Percentiles rank a stretch among this genome's conserved stretches.
Evolutionary conservation across 2,329 filamentous ascomycete species (phyloP).

Genomic region (Aspergillus fumigatiaffinis): DNA sequence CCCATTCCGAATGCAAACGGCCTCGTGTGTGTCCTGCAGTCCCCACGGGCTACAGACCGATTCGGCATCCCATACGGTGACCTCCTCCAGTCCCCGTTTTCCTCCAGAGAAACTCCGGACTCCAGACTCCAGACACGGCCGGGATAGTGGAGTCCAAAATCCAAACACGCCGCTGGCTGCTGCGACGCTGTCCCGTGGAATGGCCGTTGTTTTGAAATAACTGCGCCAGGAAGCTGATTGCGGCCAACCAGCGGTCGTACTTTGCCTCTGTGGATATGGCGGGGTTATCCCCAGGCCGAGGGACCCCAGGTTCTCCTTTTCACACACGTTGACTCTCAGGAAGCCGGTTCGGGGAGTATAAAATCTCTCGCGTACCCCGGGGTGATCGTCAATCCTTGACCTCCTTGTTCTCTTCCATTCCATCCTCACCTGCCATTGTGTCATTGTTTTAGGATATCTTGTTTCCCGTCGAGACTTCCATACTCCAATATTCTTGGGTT

Average conservation of each 20-base stretch:
- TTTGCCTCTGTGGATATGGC: not conserved
- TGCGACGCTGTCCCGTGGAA: not conserved
- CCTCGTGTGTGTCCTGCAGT: not conserved
- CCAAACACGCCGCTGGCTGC: too few relatives aligned
- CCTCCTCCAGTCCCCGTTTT: conserved; percentile 4
- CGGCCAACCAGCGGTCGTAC: not conserved
- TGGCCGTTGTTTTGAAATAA: not conserved
- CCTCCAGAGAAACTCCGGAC: not conserved
- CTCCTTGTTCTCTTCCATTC: not conserved
- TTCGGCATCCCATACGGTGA: not conserved
- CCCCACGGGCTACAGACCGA: not conserved
- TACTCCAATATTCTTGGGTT: not conserved
- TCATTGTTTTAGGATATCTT: not conserved
- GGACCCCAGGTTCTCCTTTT: conserved; percentile 2
- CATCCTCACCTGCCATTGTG: not conserved
- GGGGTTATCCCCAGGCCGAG: not conserved
- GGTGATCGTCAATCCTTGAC: not conserved
- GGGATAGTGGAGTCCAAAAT: not conserved
- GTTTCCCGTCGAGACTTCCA: not conserved
- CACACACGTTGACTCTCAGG: not conserved
- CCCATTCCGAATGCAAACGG: not conserved
- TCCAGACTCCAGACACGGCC: not conserved
- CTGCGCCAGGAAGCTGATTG: not conserved
- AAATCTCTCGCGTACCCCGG: not conserved
- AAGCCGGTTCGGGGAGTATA: not conserved